Evolutionary conservation across 1,139 yeast genomes (phyloP).

Genomic region (Magnusiomyces ingens): DNA sequence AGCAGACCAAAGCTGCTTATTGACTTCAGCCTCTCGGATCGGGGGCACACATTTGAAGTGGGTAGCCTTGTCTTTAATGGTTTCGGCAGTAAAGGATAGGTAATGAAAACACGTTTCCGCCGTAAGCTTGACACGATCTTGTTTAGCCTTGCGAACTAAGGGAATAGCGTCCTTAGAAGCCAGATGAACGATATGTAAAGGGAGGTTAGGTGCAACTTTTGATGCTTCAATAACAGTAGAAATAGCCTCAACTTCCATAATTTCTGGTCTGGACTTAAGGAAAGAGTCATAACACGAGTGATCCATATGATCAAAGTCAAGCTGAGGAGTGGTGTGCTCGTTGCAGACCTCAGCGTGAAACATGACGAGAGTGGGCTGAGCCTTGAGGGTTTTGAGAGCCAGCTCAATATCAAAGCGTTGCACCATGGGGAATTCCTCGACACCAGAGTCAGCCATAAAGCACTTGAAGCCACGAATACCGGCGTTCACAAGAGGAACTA

Average conservation of each 20-base stretch:
- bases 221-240: slow-evolving; percentile 61
- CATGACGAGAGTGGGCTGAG: slow-evolving; percentile 65
- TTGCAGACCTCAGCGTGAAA: slow-evolving; percentile 70
- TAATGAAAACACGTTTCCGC: slow-evolving; percentile 96
- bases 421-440: slow-evolving; percentile 87
- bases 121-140: slow-evolving; percentile 50
- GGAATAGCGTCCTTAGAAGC: slow-evolving; percentile 83
- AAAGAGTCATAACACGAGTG: slow-evolving; percentile 63
- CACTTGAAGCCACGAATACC: slow-evolving; percentile 94
- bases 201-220: slow-evolving; percentile 45
- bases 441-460: slow-evolving; percentile 85
- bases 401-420: slow-evolving; percentile 50
- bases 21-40: slow-evolving; percentile 65
- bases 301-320: slow-evolving; percentile 12
- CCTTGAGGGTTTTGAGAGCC: slow-evolving; percentile 60
- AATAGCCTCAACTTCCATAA: slow-evolving; percentile 80
- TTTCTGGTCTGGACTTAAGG: slow-evolving; percentile 80
- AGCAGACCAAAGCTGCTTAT: slow-evolving; percentile 71
- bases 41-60: slow-evolving; percentile 95
- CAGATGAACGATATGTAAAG: slow-evolving; percentile 82
- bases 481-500: slow-evolving; percentile 66
- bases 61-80: slow-evolving; percentile 67
- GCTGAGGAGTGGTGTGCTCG: slow-evolving; percentile 1
- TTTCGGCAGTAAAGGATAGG: slow-evolving; percentile 67
- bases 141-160: slow-evolving; percentile 54